Conservation (phyloP, 371 early-diverging fungal species). For the Rhizopus delemar region DNA sequence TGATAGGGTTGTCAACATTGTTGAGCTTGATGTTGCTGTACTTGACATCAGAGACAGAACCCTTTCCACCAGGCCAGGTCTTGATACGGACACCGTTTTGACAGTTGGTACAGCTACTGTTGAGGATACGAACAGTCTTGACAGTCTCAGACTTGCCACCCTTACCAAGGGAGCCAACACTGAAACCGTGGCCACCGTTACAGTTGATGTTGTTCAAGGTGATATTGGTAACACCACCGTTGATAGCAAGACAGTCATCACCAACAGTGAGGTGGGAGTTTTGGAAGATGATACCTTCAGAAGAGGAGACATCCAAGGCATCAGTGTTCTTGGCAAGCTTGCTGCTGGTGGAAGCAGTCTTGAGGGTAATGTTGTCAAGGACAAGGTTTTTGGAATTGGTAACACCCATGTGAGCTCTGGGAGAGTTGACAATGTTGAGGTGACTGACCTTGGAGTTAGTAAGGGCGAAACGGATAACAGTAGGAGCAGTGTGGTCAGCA, state of each 20-base stretch:
- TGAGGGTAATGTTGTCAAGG: slow-evolving; percentile 23
- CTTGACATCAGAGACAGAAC: slow-evolving; percentile 27
- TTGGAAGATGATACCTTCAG: slow-evolving; percentile 26
- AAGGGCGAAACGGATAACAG: slow-evolving; percentile 30
- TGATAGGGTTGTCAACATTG: slow-evolving; percentile 32
- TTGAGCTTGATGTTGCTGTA: slow-evolving; percentile 23
- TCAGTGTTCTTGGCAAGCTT: slow-evolving; percentile 36
- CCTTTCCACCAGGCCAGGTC: slow-evolving; percentile 43
- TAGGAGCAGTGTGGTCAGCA: slow-evolving; percentile 30
- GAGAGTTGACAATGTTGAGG: slow-evolving; percentile 32
- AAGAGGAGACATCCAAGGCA: slow-evolving; percentile 36
- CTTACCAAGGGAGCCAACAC: slow-evolving; percentile 40
- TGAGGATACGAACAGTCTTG: slow-evolving; percentile 19
- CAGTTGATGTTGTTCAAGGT: slow-evolving; percentile 29
- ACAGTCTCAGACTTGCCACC: slow-evolving; percentile 31
- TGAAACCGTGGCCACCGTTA: slow-evolving; percentile 37
- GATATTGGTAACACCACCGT: slow-evolving; percentile 27
- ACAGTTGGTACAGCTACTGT: slow-evolving; percentile 33
- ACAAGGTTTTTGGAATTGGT: slow-evolving; percentile 27
- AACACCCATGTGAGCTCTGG: slow-evolving; percentile 36
- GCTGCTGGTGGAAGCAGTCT: slow-evolving; percentile 30
- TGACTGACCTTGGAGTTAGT: slow-evolving; percentile 30
- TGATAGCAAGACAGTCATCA: slow-evolving; percentile 41
- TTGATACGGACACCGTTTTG: slow-evolving; percentile 45
- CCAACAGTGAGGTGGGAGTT: slow-evolving; percentile 26